A percentile compares a stretch with the other conserved stretches of the same genome.
Conservation (phyloP, 23 red algal species). For the Gracilariopsis chorda region DNA sequence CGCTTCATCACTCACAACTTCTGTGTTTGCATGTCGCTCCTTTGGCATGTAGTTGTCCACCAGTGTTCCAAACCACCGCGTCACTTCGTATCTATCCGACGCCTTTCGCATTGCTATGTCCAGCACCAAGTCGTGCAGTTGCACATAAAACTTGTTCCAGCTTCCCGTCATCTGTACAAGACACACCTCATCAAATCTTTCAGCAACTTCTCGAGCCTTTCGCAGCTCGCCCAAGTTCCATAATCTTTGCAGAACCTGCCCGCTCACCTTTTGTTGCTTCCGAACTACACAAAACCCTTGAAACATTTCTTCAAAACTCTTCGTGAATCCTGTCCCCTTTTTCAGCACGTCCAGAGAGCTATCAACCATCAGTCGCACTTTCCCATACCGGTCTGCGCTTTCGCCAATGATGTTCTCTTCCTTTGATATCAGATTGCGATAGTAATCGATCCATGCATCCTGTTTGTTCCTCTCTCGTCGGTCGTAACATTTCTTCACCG, state of each 20-base stretch:
- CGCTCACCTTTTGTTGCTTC: background rate
- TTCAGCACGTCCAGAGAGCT: background rate
- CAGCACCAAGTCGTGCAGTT: background rate
- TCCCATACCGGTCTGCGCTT: background rate
- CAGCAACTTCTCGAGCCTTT: background rate
- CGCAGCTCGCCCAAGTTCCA: background rate
- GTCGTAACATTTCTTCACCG: background rate
- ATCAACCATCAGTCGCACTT: background rate
- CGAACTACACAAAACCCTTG: background rate
- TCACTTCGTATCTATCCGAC: background rate
- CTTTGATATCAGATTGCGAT: background rate
- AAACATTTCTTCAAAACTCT: background rate
- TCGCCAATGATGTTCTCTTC: background rate
- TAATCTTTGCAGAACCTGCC: background rate
- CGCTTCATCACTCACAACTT: too few relatives aligned
- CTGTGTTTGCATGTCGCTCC: too few relatives aligned
- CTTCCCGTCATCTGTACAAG: background rate
- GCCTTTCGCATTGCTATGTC: background rate
- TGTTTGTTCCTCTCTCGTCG: background rate
- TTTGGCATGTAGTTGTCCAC: background rate
- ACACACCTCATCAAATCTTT: background rate
- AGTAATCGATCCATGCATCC: background rate
- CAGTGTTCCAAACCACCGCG: background rate
- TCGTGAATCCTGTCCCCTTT: too few relatives aligned
- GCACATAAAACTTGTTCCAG: background rate